Evolutionary conservation across 163 green algal species (phyloP).

Genomic region (Scenedesmus sp.): DNA sequence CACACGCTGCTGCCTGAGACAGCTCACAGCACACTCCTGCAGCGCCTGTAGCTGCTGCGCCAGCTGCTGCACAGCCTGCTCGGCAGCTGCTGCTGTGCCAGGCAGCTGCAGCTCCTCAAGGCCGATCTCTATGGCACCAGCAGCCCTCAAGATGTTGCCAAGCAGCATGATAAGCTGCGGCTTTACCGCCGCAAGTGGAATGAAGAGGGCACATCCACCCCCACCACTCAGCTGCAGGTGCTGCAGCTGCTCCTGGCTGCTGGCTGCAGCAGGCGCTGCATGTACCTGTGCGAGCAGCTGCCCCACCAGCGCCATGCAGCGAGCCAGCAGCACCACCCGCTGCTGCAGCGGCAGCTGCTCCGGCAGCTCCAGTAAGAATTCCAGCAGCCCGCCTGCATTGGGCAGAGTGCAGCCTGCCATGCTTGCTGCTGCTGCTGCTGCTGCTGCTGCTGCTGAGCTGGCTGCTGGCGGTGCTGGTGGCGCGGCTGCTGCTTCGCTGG

Average conservation of each 20-base stretch:
- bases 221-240: too few species aligned
- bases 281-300: not conserved
- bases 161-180: too few species aligned
- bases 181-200: too few species aligned
- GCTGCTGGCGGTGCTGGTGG: not conserved
- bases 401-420: too few species aligned
- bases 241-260: too few species aligned
- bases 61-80: not conserved
- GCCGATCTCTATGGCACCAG: too few species aligned
- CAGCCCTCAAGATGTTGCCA: too few species aligned
- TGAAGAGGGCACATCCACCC: too few species aligned
- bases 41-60: not conserved
- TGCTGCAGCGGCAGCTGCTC: not conserved
- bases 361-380: not conserved
- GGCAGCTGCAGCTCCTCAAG: too few species aligned
- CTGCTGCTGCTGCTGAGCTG: not conserved
- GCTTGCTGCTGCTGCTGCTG: too few species aligned
- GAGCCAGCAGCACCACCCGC: not conserved
- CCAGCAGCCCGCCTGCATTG: not conserved
- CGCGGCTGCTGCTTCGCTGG: not conserved
- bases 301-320: not conserved
- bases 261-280: not conserved
- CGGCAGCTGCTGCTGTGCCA: conserved; percentile 10
- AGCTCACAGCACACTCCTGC: not conserved
- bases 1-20: too few species aligned